Conservation (phyloP, 352 stramenopile species). For the Phytophthora sansomeana region DNA sequence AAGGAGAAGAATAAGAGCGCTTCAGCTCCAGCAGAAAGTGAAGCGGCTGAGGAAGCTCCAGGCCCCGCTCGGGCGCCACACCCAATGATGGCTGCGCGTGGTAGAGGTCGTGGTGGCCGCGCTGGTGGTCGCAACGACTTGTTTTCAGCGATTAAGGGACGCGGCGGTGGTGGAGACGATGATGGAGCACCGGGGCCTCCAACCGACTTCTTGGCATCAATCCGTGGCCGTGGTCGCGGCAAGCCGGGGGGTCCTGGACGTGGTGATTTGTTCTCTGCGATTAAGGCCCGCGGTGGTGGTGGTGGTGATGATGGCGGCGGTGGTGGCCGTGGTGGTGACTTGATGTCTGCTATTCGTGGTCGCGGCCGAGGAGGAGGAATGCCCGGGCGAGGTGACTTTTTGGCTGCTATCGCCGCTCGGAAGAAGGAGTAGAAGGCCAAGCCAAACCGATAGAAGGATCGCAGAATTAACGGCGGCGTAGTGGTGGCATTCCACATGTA, state of each 20-base stretch:
- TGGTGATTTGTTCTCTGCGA: constrained; percentile 73
- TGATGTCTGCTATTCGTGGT: constrained; percentile 66
- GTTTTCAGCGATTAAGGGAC: constrained; percentile 61
- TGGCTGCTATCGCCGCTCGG: constrained; percentile 67
- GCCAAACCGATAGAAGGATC: constrained; percentile 33
- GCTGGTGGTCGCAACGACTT: constrained; percentile 55
- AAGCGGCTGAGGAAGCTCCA: constrained; percentile 43
- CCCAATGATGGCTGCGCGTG: constrained; percentile 56
- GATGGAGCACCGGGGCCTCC: constrained; percentile 47
- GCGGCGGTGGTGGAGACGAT: constrained; percentile 56
- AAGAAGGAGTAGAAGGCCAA: constrained; percentile 60
- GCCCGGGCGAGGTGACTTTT: constrained; percentile 54
- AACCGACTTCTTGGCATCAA: constrained; percentile 61
- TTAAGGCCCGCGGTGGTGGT: constrained; percentile 49
- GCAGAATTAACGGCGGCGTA: constrained; percentile 16
- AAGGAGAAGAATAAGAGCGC: constrained; percentile 80
- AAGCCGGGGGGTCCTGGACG: constrained; percentile 53
- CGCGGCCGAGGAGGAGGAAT: constrained; percentile 45
- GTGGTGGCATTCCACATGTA: constrained; percentile 17
- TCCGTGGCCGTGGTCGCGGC: constrained; percentile 60
- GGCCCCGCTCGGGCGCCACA: constrained; percentile 47
- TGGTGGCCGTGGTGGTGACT: constrained; percentile 50
- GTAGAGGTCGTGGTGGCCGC: constrained; percentile 38
- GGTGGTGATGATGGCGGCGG: constrained; percentile 34
- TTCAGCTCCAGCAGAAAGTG: constrained; percentile 47